phyloP scores from a whole-genome alignment of 495 filamentous ascomycete species.

The Rhizodiscina lignyota region DNA sequence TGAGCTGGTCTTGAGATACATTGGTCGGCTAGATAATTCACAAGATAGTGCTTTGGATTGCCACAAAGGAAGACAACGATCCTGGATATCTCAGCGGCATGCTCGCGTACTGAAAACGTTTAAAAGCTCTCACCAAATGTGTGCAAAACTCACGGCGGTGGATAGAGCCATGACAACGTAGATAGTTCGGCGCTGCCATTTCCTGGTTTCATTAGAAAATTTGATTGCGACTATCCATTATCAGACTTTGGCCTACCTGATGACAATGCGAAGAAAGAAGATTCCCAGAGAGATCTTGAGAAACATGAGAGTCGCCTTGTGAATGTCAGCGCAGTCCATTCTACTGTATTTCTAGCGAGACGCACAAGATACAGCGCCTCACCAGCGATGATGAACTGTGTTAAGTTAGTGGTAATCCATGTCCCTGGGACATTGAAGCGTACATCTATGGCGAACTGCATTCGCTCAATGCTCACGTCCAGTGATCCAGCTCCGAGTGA shows the following conservation, averaged over 20 bases:
- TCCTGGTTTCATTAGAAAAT: too few species aligned
- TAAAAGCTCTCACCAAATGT: too few species aligned
- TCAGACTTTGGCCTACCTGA: too few species aligned
- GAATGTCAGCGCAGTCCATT: conserved; percentile 11
- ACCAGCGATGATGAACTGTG: conserved; percentile 6
- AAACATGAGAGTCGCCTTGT: conserved; percentile 12
- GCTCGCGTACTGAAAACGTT: too few species aligned
- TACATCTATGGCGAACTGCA: background rate
- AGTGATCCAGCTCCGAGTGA: conserved; percentile 1
- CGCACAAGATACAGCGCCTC: too few species aligned
- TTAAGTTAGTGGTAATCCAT: background rate
- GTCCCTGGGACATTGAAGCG: background rate
- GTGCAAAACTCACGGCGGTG: conserved; percentile 8
- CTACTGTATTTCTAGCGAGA: too few species aligned
- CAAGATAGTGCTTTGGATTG: conserved; percentile 9
- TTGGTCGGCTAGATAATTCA: conserved; percentile 7
- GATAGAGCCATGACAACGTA: conserved; percentile 10
- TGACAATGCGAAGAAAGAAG: conserved; percentile 18
- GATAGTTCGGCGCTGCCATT: conserved; percentile 14
- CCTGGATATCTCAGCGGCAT: too few species aligned
- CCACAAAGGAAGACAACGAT: conserved; percentile 18
- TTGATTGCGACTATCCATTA: too few species aligned
- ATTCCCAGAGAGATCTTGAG: conserved; percentile 21
- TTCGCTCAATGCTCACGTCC: background rate
- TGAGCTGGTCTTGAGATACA: conserved; percentile 8